phyloP scores from a whole-genome alignment of 2,329 filamentous ascomycete species.

The Verticillium albo-atrum region DNA sequence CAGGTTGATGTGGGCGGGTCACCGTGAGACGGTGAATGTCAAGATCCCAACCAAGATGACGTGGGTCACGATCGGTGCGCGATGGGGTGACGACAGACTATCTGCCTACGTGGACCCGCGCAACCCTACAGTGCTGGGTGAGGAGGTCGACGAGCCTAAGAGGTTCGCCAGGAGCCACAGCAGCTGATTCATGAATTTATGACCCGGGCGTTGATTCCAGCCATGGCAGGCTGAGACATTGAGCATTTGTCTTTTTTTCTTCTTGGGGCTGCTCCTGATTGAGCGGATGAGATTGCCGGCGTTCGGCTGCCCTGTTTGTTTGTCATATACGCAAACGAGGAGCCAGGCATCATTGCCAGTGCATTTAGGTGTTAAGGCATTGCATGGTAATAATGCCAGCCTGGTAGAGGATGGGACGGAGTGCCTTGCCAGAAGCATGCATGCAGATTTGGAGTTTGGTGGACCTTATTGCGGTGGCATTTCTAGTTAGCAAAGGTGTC shows the following conservation, averaged over 20 bases:
- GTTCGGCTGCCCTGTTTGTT: background rate
- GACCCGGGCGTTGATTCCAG: background rate
- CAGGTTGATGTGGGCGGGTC: constrained; percentile 55
- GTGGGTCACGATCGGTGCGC: constrained; percentile 64
- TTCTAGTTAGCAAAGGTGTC: background rate
- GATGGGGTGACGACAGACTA: constrained; percentile 52
- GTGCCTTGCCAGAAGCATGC: too few species aligned
- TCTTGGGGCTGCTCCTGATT: background rate
- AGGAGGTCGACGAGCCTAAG: constrained; percentile 45
- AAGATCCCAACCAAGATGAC: constrained; percentile 57
- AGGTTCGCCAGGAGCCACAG: constrained; percentile 13
- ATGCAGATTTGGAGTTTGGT: background rate
- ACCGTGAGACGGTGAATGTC: constrained; percentile 49
- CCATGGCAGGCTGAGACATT: background rate
- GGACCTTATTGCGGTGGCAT: background rate
- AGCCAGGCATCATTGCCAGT: background rate
- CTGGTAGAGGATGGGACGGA: too few species aligned
- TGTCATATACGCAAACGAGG: background rate
- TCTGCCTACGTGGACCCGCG: constrained; percentile 52
- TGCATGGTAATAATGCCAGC: too few species aligned
- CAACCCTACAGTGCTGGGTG: constrained; percentile 47
- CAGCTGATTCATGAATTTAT: background rate
- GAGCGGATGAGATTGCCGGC: background rate
- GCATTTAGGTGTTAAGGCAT: too few species aligned
- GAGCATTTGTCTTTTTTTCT: background rate